phyloP scores from a whole-genome alignment of 2,329 filamentous ascomycete species.

The Clonostachys rosea region DNA sequence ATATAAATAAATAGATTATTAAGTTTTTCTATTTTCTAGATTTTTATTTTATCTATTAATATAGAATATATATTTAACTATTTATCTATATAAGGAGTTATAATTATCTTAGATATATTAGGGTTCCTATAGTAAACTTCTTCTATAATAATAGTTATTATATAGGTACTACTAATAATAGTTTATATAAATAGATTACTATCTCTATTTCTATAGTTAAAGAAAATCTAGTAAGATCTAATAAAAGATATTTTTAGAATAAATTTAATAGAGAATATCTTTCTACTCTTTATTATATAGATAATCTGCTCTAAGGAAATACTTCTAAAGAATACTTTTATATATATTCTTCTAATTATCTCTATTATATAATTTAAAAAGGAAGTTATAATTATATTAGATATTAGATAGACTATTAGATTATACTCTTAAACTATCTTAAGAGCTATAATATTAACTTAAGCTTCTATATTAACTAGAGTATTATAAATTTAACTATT shows the following conservation, averaged over 20 bases:
- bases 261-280: background rate
- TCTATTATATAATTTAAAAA: no score
- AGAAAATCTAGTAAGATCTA: background rate
- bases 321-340: background rate
- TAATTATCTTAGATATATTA: background rate
- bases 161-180: background rate
- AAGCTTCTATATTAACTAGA: no score
- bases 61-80: background rate
- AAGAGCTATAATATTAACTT: no score
- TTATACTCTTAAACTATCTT: background rate
- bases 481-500: no score
- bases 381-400: background rate
- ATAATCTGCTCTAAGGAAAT: background rate
- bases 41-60: background rate
- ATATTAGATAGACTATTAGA: background rate
- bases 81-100: background rate
- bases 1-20: background rate
- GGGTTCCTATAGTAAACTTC: background rate
- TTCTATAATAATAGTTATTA: background rate
- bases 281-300: background rate
- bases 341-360: background rate
- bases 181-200: background rate
- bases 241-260: background rate
- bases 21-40: background rate
- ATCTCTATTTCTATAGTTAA: background rate